phyloP scores from a whole-genome alignment of 306 rosid genomes.

The Prosopis cineraria region DNA sequence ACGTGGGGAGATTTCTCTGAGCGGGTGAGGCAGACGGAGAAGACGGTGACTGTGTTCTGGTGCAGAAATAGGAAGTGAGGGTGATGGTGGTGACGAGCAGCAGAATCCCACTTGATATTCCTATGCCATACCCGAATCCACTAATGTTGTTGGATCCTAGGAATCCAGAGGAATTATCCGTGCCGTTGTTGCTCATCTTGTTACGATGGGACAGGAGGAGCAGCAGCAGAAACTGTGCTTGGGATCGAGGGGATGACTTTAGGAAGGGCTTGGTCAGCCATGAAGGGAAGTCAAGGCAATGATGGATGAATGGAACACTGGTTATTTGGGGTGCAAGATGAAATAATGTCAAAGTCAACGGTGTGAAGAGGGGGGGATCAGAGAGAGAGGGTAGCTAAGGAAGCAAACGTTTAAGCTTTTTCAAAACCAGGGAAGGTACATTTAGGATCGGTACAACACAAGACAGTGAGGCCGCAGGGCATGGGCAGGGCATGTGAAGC shows the following conservation, averaged over 20 bases:
- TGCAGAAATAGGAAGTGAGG: constrained; percentile 84
- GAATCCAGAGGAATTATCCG: constrained; percentile 49
- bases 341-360: constrained; percentile 64
- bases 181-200: constrained; percentile 48
- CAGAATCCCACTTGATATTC: constrained; percentile 82
- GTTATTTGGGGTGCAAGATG: constrained; percentile 30
- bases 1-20: constrained; percentile 21
- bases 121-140: constrained; percentile 85
- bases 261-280: constrained; percentile 38
- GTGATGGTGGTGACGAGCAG: constrained; percentile 83
- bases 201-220: neutral
- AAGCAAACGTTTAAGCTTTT: constrained; percentile 35
- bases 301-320: constrained; percentile 34
- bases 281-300: neutral
- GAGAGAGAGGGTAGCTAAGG: constrained; percentile 14
- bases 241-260: constrained; percentile 17
- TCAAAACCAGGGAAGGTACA: constrained; percentile 46
- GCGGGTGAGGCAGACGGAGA: neutral
- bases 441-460: constrained; percentile 37
- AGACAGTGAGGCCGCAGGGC: constrained; percentile 27
- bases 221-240: neutral
- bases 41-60: constrained; percentile 37
- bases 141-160: constrained; percentile 59
- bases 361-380: neutral
- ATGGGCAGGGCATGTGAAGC: constrained; percentile 47